Evolutionary conservation across 768 basidiomycete genomes (phyloP).

Genomic region (Coprinopsis cinerea): DNA sequence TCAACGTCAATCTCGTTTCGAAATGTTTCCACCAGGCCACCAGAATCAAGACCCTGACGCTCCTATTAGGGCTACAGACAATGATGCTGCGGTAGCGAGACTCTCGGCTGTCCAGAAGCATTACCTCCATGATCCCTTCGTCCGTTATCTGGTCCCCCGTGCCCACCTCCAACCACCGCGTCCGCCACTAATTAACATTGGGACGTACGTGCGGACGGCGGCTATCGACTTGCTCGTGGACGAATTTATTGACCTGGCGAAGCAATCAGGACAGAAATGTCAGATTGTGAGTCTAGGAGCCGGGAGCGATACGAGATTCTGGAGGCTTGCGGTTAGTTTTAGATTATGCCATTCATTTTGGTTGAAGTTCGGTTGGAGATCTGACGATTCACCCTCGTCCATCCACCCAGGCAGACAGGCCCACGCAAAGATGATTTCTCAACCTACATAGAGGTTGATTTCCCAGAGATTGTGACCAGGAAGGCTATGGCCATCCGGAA

Average conservation of each 20-base stretch:
- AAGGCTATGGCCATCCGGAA: constrained; percentile 81
- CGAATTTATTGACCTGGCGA: constrained; percentile 50
- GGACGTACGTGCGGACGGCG: constrained; percentile 80
- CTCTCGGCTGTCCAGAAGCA: constrained; percentile 76
- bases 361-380: too few relatives aligned
- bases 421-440: constrained; percentile 41
- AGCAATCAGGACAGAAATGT: constrained; percentile 38
- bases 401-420: constrained; percentile 44
- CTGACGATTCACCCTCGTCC: too few relatives aligned
- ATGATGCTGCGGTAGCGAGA: constrained; percentile 78
- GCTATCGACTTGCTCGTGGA: constrained; percentile 76
- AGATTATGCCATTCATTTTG: background rate
- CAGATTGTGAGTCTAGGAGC: constrained; percentile 95
- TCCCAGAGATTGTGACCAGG: constrained; percentile 74
- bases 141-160: constrained; percentile 60
- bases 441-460: constrained; percentile 86
- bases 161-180: constrained; percentile 55
- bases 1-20: background rate
- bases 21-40: constrained; percentile 9
- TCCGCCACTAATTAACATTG: constrained; percentile 91
- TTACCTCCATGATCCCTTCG: constrained; percentile 79
- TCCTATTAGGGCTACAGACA: constrained; percentile 71
- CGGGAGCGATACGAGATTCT: constrained; percentile 94
- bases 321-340: constrained; percentile 77
- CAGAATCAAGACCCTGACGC: constrained; percentile 42